These are phyloP conservation scores for Hirsutella thompsonii DNA, from an alignment of 2,329 filamentous ascomycete genomes.

Conservation along the genomic window DNA sequence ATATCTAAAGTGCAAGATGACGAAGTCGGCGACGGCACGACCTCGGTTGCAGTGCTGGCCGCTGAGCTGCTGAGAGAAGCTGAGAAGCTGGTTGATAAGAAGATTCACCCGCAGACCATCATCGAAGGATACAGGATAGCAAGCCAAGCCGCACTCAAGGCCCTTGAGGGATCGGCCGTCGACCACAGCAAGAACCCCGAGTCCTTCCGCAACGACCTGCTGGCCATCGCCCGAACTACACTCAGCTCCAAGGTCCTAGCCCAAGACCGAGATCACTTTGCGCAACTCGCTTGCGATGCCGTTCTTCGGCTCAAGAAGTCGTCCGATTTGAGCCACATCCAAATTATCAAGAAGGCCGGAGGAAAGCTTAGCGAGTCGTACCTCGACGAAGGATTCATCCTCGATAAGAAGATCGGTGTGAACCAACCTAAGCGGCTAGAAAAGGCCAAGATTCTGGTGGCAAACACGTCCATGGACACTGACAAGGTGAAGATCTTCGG, in stretches of 20 bases:
- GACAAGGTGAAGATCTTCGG: constrained; percentile 99
- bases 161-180: constrained; percentile 72
- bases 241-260: constrained; percentile 94
- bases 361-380: constrained; percentile 97
- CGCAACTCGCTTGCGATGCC: constrained; percentile 79
- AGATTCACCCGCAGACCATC: constrained; percentile 98
- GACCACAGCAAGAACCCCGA: constrained; percentile 77
- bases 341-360: constrained; percentile 98
- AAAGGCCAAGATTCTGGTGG: constrained; percentile 95
- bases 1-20: constrained; percentile 99
- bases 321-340: constrained; percentile 91
- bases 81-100: constrained; percentile 93
- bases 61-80: constrained; percentile 92
- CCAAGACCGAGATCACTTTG: constrained; percentile 87
- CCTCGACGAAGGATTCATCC: constrained; percentile 92
- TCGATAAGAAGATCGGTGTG: constrained; percentile 98
- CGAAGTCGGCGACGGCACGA: constrained; percentile 95
- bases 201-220: constrained; percentile 78
- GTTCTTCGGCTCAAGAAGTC: constrained; percentile 82
- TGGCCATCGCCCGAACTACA: constrained; percentile 86
- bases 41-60: constrained; percentile 90
- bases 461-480: constrained; percentile 98
- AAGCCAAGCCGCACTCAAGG: constrained; percentile 72
- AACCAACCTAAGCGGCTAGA: constrained; percentile 96
- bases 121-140: constrained; percentile 99